Conservation (phyloP, 345 rosid genomes). For the Pistacia integerrima region DNA sequence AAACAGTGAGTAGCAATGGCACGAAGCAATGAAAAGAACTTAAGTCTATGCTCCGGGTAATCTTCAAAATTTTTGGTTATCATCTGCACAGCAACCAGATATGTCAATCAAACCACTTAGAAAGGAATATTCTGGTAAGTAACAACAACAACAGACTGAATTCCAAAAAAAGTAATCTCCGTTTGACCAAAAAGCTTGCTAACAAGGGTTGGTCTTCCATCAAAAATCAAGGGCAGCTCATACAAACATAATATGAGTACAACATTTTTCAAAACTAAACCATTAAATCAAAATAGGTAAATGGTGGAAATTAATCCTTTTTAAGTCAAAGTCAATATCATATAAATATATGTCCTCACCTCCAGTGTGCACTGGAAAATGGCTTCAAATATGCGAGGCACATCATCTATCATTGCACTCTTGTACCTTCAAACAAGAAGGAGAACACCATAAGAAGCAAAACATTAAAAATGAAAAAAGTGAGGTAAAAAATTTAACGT, state of each 20-base stretch:
- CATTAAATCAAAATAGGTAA: too few species aligned
- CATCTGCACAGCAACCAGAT: slow-evolving; percentile 60
- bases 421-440: slow-evolving; percentile 63
- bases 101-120: slow-evolving; percentile 1
- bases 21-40: slow-evolving; percentile 95
- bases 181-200: not conserved
- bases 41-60: slow-evolving; percentile 98
- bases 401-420: slow-evolving; percentile 93
- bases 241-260: too few species aligned
- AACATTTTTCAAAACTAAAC: too few species aligned
- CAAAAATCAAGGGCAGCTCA: too few species aligned
- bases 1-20: slow-evolving; percentile 97
- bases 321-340: not conserved
- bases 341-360: slow-evolving; percentile 45
- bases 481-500: not conserved
- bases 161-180: not conserved
- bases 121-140: too few species aligned
- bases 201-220: too few species aligned
- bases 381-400: slow-evolving; percentile 97
- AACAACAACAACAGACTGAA: too few species aligned
- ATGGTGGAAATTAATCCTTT: not conserved
- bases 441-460: not conserved
- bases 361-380: slow-evolving; percentile 97
- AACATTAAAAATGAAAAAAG: not conserved
- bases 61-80: slow-evolving; percentile 98